These are phyloP conservation scores for Physaria fendleri DNA, from an alignment of 345 rosid genomes.

Conservation along the genomic window DNA sequence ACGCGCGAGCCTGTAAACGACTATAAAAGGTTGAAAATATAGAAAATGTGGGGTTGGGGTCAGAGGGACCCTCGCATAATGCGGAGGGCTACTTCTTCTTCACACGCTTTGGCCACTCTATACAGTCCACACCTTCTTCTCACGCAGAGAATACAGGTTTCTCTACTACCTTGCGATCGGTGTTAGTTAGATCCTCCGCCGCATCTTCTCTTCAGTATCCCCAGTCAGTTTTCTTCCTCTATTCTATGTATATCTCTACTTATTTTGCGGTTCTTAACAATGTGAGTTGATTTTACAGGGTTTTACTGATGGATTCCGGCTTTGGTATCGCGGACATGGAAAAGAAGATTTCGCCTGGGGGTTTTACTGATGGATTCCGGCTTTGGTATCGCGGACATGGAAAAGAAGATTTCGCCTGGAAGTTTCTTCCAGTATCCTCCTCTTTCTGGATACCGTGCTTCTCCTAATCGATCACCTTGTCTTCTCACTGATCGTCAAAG, in stretches of 20 bases:
- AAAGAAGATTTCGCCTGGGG: slow-evolving; percentile 52
- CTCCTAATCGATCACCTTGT: slow-evolving; percentile 74
- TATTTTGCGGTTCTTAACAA: neutral
- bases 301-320: slow-evolving; percentile 24
- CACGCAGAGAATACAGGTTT: neutral
- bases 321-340: slow-evolving; percentile 47
- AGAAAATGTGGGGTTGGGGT: slow-evolving; percentile 8
- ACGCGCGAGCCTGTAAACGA: neutral
- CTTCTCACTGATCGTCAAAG: slow-evolving; percentile 72
- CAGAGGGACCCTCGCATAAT: slow-evolving; percentile 3
- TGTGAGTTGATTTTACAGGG: neutral
- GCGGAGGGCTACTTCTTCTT: slow-evolving; percentile 25
- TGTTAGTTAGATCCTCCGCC: slow-evolving; percentile 27
- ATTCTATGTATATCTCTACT: neutral
- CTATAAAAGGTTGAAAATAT: neutral
- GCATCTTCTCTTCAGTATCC: slow-evolving; percentile 12
- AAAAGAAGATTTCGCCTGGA: slow-evolving; percentile 77
- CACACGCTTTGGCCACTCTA: slow-evolving; percentile 16
- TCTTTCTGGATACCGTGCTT: slow-evolving; percentile 68
- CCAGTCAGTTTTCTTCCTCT: neutral
- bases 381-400: slow-evolving; percentile 43
- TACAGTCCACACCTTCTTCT: slow-evolving; percentile 28
- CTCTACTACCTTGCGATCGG: slow-evolving; percentile 12
- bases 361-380: slow-evolving; percentile 24
- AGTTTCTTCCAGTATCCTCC: slow-evolving; percentile 89